Evolutionary conservation across 176 grass and related monocot genomes (phyloP).

Genomic region (Aegilops umbellulata): DNA sequence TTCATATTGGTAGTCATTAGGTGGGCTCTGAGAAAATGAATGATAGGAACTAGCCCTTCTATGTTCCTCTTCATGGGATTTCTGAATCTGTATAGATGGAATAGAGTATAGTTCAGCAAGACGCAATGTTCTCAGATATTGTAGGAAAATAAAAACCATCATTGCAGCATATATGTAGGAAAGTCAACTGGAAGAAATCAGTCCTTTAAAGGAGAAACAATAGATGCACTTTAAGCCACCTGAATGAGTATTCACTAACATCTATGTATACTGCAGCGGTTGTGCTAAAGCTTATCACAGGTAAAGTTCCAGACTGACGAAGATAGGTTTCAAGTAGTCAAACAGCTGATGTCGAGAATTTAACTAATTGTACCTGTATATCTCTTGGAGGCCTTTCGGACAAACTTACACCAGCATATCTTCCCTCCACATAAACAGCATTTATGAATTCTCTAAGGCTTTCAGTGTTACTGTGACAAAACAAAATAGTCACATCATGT

Average conservation of each 20-base stretch:
- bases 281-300: background rate
- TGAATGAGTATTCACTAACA: background rate
- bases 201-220: background rate
- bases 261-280: background rate
- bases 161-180: background rate
- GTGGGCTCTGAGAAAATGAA: conserved; percentile 91
- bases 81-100: conserved; percentile 53
- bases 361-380: conserved; percentile 46
- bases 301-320: background rate
- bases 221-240: background rate
- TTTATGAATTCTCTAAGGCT: conserved; percentile 88
- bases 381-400: conserved; percentile 93
- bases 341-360: background rate
- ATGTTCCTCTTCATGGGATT: conserved; percentile 71
- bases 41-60: conserved; percentile 80
- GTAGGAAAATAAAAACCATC: background rate
- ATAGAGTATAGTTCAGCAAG: background rate
- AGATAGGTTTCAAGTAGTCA: background rate
- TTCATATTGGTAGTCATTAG: conserved; percentile 86
- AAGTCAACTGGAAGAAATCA: background rate
- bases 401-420: conserved; percentile 48
- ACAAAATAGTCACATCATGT: background rate
- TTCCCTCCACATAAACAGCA: conserved; percentile 84
- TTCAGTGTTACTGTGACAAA: conserved; percentile 47
- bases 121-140: background rate